Percentiles rank a stretch among this genome's conserved stretches.
Evolutionary conservation across 1,139 yeast genomes (phyloP).

Genomic region (Suhomyces anneliseae): DNA sequence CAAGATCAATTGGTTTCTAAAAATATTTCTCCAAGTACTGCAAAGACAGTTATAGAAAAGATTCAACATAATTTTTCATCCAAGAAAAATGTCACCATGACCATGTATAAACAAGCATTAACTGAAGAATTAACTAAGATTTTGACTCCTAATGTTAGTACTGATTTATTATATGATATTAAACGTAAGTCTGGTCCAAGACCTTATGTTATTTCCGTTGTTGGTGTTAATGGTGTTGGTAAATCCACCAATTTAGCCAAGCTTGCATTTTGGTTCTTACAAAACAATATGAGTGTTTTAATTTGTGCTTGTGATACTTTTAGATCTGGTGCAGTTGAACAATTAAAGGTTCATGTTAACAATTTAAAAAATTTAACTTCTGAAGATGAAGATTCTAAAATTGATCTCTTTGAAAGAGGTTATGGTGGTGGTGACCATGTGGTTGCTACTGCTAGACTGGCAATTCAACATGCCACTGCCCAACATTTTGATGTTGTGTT

Average conservation of each 20-base stretch:
- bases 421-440: constrained; percentile 95
- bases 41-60: constrained; percentile 37
- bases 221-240: constrained; percentile 98
- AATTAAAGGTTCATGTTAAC: constrained; percentile 87
- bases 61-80: constrained; percentile 30
- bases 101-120: constrained; percentile 54
- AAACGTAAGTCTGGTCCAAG: constrained; percentile 48
- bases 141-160: constrained; percentile 88
- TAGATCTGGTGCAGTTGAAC: constrained; percentile 98
- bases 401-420: constrained; percentile 90
- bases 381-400: constrained; percentile 49
- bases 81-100: constrained; percentile 32
- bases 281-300: constrained; percentile 80
- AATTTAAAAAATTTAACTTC: constrained; percentile 60
- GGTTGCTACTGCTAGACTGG: constrained; percentile 92
- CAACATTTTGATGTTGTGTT: constrained; percentile 75
- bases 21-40: constrained; percentile 45
- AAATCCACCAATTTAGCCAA: constrained; percentile 94
- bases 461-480: constrained; percentile 72
- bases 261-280: constrained; percentile 91
- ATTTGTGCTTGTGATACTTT: constrained; percentile 98
- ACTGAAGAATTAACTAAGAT: constrained; percentile 76
- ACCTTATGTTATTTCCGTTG: constrained; percentile 94
- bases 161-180: constrained; percentile 83
- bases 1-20: constrained; percentile 44